Evolutionary conservation across 495 filamentous ascomycete species (phyloP), one percentile per base, ranked within the genome.

Genomic region (Cladorrhinum samala): DNA sequence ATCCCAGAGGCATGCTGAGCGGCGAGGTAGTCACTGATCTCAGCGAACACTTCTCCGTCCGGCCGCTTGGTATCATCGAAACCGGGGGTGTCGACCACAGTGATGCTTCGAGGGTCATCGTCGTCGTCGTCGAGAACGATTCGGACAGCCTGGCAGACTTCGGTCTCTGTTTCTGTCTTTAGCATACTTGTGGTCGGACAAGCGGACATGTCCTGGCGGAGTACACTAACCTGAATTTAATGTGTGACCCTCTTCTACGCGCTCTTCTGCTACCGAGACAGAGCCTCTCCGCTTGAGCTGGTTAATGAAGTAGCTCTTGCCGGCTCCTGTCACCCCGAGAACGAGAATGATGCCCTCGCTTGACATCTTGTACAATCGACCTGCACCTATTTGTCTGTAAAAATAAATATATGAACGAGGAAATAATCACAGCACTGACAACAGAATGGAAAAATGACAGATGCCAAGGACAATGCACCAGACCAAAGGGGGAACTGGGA

Each of bases 251-350:
- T n/a, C n/a, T n/a, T n/a, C n/a, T n/a, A n/a, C n/a, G n/a, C n/a
- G n/a, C n/a, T n/a, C n/a, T 20, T 58, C 56, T n/a, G 40, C 42
- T 1, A 54, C 52, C 4, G 25, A 33, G 8, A 55, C 55, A 13
- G 52, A 19, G 17, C 42, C 42, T 19, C 23, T 45, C 6, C 14
- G 19, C 8, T 57, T 60, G 9, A 74, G 50, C 13, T 55, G 49
- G 23, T 71, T 64, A 39, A 74, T 64, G 51, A 72, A 71, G 23
- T 57, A 58, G 49, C 64, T 72, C 48, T 74, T 74, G 8, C 71
- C 71, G 20, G 59, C 48, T 1, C 71, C 71, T 4, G 70, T 72
- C 1, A 63, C 55, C 11, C 71, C 70, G 63, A 75, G 65, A 6
- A 73, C 50, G 0, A 68, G 44, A 33, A 73, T 59, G 21, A 72